These are phyloP conservation scores for Apiospora phragmitis DNA, from an alignment of 2,329 filamentous ascomycete genomes.

Conservation along the genomic window DNA sequence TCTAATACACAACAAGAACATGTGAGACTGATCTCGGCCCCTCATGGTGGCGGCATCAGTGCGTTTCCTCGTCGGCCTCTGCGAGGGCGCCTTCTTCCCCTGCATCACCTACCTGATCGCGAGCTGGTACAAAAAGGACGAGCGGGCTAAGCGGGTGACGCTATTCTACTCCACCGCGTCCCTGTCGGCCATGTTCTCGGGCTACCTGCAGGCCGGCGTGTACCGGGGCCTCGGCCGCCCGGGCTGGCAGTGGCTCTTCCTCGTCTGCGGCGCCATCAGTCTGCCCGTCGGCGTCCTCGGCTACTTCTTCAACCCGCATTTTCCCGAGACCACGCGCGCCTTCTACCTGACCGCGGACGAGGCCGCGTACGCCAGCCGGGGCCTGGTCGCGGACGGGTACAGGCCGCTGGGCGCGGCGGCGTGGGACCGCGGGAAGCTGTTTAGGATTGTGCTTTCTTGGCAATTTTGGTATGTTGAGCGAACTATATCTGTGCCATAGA, in stretches of 20 bases:
- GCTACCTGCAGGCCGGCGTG: conserved; percentile 13
- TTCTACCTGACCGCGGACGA: background rate
- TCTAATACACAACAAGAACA: conserved; percentile 14
- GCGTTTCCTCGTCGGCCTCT: conserved; percentile 21
- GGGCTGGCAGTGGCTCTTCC: conserved; percentile 48
- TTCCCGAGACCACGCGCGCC: background rate
- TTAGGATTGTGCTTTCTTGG: background rate
- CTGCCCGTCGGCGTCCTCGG: conserved; percentile 48
- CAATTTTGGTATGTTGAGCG: conserved; percentile 7
- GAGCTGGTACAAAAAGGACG: conserved; percentile 17
- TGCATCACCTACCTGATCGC: conserved; percentile 17
- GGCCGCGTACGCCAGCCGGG: background rate
- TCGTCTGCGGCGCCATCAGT: conserved; percentile 54
- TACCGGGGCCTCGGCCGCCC: conserved; percentile 31
- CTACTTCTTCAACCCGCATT: conserved; percentile 31
- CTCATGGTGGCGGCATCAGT: conserved; percentile 20
- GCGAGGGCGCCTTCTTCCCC: conserved; percentile 30
- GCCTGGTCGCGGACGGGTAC: conserved; percentile 7
- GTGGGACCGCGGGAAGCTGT: conserved; percentile 8
- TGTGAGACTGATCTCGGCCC: conserved; percentile 11
- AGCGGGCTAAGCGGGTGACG: conserved; percentile 11
- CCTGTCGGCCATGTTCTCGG: conserved; percentile 2
- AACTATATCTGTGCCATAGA: background rate
- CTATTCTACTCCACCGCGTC: conserved; percentile 17
- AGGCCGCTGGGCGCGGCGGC: conserved; percentile 8